Conservation (phyloP, 2,329 filamentous ascomycete species). For the Neofusicoccum laricinum region DNA sequence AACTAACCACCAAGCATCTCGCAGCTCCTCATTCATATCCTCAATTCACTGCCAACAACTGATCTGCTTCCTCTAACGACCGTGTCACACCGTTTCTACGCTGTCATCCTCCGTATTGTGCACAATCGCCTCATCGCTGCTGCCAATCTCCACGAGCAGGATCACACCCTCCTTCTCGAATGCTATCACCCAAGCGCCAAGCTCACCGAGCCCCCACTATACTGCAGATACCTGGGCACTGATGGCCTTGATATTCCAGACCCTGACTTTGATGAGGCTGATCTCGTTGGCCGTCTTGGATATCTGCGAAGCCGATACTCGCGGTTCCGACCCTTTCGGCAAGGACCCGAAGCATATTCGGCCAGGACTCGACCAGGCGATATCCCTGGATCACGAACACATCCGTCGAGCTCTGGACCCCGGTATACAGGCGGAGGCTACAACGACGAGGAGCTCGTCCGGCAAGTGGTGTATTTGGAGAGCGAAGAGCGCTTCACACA, state of each 20-base stretch:
- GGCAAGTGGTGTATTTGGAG: slow-evolving; percentile 63
- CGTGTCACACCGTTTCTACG: slow-evolving; percentile 63
- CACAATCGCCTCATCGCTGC: slow-evolving; percentile 62
- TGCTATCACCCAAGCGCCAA: slow-evolving; percentile 72
- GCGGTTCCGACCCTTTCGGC: slow-evolving; percentile 61
- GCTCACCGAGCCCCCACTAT: slow-evolving; percentile 65
- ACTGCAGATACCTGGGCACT: slow-evolving; percentile 66
- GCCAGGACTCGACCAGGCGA: slow-evolving; percentile 33
- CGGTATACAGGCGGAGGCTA: slow-evolving; percentile 22
- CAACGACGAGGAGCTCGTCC: slow-evolving; percentile 46
- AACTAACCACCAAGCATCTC: neutral
- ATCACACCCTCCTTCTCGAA: slow-evolving; percentile 70
- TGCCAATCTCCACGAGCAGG: slow-evolving; percentile 48
- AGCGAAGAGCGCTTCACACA: slow-evolving; percentile 71
- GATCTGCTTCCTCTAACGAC: slow-evolving; percentile 53
- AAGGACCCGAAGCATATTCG: neutral
- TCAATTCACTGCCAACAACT: slow-evolving; percentile 40
- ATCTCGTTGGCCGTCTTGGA: slow-evolving; percentile 38
- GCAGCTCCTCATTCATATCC: slow-evolving; percentile 43
- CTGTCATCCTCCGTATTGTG: slow-evolving; percentile 60
- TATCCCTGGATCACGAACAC: slow-evolving; percentile 45
- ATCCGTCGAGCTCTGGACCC: slow-evolving; percentile 24
- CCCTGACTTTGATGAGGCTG: slow-evolving; percentile 24
- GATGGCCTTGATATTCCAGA: slow-evolving; percentile 51
- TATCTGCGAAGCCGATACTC: slow-evolving; percentile 51